Conservation (phyloP, 768 basidiomycete genomes). For the Trametes cinnabarina region DNA sequence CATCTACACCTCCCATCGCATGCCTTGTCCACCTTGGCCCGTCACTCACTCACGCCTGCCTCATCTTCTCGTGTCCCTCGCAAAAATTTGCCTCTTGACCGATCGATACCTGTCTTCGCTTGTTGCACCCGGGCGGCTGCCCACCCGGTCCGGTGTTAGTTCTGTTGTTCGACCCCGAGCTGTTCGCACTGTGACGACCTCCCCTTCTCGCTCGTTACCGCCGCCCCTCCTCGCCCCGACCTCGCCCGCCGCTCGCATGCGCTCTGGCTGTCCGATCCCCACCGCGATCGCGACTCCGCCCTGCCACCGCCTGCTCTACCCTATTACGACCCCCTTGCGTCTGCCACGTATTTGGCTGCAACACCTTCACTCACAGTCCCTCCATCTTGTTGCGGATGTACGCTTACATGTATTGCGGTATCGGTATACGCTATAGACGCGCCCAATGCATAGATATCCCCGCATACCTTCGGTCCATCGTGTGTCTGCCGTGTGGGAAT, state of each 20-base stretch:
- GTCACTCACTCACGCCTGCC: too few species aligned
- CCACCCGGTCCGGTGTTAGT: not conserved
- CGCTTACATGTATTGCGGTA: constrained; percentile 13
- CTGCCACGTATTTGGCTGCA: not conserved
- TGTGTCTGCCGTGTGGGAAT: not conserved
- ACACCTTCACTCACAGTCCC: not conserved
- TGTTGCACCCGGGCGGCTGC: not conserved
- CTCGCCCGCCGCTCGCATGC: not conserved
- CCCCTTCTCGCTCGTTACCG: not conserved
- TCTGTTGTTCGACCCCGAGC: not conserved
- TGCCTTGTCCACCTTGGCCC: too few species aligned
- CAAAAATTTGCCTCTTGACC: not conserved
- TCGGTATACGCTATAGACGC: constrained; percentile 11
- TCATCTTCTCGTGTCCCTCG: not conserved
- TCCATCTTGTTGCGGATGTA: constrained; percentile 5
- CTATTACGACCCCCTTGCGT: too few species aligned
- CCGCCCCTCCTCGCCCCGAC: not conserved
- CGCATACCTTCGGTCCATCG: not conserved
- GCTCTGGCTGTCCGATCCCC: not conserved
- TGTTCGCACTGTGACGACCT: not conserved
- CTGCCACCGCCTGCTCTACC: too few species aligned
- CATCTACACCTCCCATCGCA: not conserved
- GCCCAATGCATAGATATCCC: constrained; percentile 12
- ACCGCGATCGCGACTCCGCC: too few species aligned
- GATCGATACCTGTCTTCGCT: not conserved